Evolutionary conservation across 2,329 filamentous ascomycete species (phyloP), one percentile per base, ranked within the genome.

Genomic region (Emergomyces africanus): DNA sequence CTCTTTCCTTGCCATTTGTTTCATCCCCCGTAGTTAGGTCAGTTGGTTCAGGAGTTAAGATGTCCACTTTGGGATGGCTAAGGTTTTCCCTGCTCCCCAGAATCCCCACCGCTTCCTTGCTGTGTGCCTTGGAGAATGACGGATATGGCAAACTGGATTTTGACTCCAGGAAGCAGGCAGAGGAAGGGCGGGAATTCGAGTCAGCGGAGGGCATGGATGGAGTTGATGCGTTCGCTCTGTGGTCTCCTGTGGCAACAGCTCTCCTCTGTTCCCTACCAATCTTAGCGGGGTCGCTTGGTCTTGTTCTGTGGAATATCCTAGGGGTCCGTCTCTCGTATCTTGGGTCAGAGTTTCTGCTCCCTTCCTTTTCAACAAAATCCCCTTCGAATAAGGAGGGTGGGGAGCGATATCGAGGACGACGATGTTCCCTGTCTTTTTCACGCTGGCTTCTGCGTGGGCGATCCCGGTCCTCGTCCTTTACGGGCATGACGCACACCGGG

Each of bases 61-160:
- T 73, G 59, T 71, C 70, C 37, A 68, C 66, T 59, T 72, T 62
- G 68, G 71, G 54, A 2, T 54, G 50, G 5, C 18, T 33, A 67
- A 81, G 64, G 57, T 82, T 78, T 51, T 85, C 81, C 57, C 77
- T 78, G 68, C 83, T 85, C 63, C 83, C 80, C 58, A 96, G 78
- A 68, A 83, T 85, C 64, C 83, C 80, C 58, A 96, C 83, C 50
- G 84, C 83, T 75, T 96, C 92, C 72, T 90, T 94, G 78, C 90
- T 95, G 72, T 95, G 89, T 14, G 88, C 88, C 74, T 95, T 96
- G 74, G 88, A 94, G 73, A 95, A 90, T 12, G 81, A 80, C 1
- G 90, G 89, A 70, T 96, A 95, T 6, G 89, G 86, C 48, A 88
- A 70, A 62, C 79, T 81, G 33, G 73, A 68, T 62, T 74, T 76